phyloP scores from a whole-genome alignment of 495 filamentous ascomycete species.

The Bacidia gigantensis region DNA sequence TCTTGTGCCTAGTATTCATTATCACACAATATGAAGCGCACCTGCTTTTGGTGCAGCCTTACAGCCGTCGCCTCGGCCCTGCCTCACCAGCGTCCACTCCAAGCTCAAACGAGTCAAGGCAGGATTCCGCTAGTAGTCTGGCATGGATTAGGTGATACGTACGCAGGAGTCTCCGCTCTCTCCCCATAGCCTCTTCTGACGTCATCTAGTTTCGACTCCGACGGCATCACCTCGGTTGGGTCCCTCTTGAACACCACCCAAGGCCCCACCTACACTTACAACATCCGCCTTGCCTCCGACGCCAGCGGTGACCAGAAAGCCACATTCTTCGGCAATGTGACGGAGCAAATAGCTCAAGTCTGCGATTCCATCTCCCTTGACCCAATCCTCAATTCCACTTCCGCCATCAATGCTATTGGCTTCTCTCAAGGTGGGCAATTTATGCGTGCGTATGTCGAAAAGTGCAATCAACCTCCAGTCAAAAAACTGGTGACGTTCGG shows the following conservation, averaged over 20 bases:
- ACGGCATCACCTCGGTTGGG: slow-evolving; percentile 56
- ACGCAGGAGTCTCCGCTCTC: not conserved
- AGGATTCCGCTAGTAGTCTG: slow-evolving; percentile 67
- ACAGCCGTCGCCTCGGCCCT: not conserved
- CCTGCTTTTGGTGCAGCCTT: not conserved
- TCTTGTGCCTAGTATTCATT: not conserved
- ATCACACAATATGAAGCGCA: not conserved
- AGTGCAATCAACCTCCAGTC: slow-evolving; percentile 73
- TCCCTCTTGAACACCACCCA: slow-evolving; percentile 54
- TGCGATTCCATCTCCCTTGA: slow-evolving; percentile 67
- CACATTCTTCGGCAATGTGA: slow-evolving; percentile 85
- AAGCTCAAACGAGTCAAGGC: not conserved
- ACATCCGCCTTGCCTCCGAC: slow-evolving; percentile 59
- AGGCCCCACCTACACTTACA: slow-evolving; percentile 74
- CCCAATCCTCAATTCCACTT: slow-evolving; percentile 65
- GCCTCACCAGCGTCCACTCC: slow-evolving; percentile 12
- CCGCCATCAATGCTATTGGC: slow-evolving; percentile 77
- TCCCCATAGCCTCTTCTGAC: not conserved
- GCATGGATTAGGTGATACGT: slow-evolving; percentile 62
- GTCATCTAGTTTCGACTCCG: slow-evolving; percentile 54
- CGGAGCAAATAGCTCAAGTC: slow-evolving; percentile 60
- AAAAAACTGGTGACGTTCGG: slow-evolving; percentile 82
- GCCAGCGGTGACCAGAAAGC: slow-evolving; percentile 54
- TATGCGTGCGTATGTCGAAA: slow-evolving; percentile 81
- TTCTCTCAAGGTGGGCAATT: slow-evolving; percentile 97